These are phyloP conservation scores for Ehretia macrophylla DNA, from an alignment of 257 asterid species.

Conservation along the genomic window DNA sequence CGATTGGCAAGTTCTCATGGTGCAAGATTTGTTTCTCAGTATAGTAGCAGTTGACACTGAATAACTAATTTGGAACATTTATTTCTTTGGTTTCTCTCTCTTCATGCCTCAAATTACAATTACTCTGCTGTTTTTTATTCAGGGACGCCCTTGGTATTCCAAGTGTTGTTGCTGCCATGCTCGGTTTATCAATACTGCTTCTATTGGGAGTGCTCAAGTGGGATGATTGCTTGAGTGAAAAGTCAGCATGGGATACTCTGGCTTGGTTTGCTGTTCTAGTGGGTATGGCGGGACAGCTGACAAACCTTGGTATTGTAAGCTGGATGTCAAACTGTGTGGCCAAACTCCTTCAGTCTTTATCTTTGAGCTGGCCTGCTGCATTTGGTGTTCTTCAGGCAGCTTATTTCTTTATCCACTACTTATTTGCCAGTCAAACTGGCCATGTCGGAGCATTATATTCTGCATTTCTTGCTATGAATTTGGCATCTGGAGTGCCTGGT, in stretches of 20 bases:
- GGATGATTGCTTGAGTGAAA: slow-evolving; percentile 94
- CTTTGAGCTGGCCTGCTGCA: slow-evolving; percentile 94
- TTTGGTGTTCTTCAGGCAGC: slow-evolving; percentile 83
- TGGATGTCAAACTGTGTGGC: slow-evolving; percentile 93
- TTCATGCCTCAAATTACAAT: no score
- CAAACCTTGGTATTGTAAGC: slow-evolving; percentile 76
- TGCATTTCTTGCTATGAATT: slow-evolving; percentile 90
- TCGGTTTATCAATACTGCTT: slow-evolving; percentile 79
- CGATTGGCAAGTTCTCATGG: no score
- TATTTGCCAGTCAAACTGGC: slow-evolving; percentile 94
- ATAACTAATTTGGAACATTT: no score
- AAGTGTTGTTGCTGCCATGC: slow-evolving; percentile 97
- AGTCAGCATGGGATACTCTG: slow-evolving; percentile 96
- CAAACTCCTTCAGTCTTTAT: slow-evolving; percentile 52
- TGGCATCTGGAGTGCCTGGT: slow-evolving; percentile 91
- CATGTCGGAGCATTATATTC: slow-evolving; percentile 95
- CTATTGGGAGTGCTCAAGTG: slow-evolving; percentile 75
- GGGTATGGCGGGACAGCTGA: slow-evolving; percentile 93
- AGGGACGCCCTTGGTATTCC: slow-evolving; percentile 87
- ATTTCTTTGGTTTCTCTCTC: no score
- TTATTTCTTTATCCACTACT: slow-evolving; percentile 84
- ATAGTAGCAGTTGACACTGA: no score
- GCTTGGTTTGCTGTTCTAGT: slow-evolving; percentile 98
- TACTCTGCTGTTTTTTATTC: slow-evolving; percentile 13
- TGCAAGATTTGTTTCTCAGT: no score